phyloP scores from a whole-genome alignment of 1,284 basidiomycete genomes.

The Papiliotrema laurentii region DNA sequence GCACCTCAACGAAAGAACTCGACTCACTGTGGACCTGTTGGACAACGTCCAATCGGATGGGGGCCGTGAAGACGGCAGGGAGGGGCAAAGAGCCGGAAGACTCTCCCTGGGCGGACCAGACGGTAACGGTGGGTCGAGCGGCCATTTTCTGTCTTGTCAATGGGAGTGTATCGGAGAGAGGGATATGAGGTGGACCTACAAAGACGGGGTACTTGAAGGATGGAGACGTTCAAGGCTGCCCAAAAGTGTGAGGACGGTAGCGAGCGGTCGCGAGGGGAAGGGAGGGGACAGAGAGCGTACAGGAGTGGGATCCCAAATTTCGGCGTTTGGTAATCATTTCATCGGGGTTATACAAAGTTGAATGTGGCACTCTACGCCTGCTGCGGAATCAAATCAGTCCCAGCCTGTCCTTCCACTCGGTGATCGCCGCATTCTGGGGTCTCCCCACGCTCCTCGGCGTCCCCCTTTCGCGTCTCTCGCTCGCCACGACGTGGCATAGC shows the following conservation, averaged over 20 bases:
- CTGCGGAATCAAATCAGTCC: no score
- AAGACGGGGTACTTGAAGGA: conserved; percentile 11
- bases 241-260: not conserved
- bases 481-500: no score
- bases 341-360: not conserved
- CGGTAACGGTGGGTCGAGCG: conserved; percentile 81
- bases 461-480: not conserved
- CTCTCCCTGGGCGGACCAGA: conserved; percentile 74
- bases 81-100: conserved; percentile 84
- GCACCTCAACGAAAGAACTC: not conserved
- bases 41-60: conserved; percentile 98
- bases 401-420: not conserved
- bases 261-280: not conserved
- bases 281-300: not conserved
- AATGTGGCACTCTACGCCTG: not conserved
- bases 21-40: conserved; percentile 95
- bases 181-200: not conserved
- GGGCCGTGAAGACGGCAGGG: conserved; percentile 95
- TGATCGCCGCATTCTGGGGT: not conserved
- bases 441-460: not conserved
- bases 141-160: conserved; percentile 59
- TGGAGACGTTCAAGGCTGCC: not conserved
- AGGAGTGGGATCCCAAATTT: not conserved
- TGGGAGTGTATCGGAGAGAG: not conserved
- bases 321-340: not conserved